Conservation (phyloP, 495 filamentous ascomycete genomes). For the Daldinia caldariorum region DNA sequence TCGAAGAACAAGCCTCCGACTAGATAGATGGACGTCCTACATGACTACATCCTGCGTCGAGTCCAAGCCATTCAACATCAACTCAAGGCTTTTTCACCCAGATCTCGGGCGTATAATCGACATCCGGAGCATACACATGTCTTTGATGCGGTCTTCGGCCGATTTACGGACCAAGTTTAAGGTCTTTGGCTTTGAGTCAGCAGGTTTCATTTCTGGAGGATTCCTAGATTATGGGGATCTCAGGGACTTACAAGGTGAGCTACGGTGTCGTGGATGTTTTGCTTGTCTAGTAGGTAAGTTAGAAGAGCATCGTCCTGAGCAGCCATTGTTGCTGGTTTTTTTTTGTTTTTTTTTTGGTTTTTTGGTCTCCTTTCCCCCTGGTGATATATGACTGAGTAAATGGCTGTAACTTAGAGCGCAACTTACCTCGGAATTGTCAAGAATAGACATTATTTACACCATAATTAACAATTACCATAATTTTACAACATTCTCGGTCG, state of each 20-base stretch:
- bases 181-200: neutral
- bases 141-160: conserved; percentile 12
- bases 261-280: conserved; percentile 1
- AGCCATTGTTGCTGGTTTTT: too few species aligned
- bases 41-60: neutral
- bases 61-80: neutral
- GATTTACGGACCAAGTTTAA: neutral
- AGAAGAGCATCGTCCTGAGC: neutral
- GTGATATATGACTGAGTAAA: neutral
- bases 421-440: neutral
- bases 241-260: neutral
- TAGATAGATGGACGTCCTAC: neutral
- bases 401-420: neutral
- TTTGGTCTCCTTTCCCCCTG: too few species aligned
- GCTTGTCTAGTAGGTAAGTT: neutral
- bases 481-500: too few species aligned
- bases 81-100: conserved; percentile 31
- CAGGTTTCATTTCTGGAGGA: neutral
- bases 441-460: neutral
- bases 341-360: too few species aligned
- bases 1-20: neutral
- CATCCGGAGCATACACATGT: conserved; percentile 43
- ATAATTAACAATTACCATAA: too few species aligned
- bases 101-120: conserved; percentile 48
- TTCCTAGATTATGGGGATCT: neutral